A percentile compares a stretch with the other conserved stretches of the same genome.
These are phyloP conservation scores for Leucocoprinus birnbaumii DNA, from an alignment of 768 basidiomycete species.

Conservation along the genomic window DNA sequence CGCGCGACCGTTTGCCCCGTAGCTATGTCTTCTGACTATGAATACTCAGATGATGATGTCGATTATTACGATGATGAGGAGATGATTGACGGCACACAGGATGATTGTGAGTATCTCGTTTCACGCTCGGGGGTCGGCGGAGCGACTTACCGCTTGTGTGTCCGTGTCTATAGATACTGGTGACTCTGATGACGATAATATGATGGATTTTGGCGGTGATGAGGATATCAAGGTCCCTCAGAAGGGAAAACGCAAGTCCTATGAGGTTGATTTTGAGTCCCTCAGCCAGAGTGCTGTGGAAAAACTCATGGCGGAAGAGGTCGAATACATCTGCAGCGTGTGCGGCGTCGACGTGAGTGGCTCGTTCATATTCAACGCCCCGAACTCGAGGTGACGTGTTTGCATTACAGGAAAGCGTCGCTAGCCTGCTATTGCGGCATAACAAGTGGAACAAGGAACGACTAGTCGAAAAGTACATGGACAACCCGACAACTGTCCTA, in stretches of 20 bases:
- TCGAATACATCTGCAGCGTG: constrained; percentile 85
- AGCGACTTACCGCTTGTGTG: constrained; percentile 11
- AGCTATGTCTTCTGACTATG: constrained; percentile 61
- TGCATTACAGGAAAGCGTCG: constrained; percentile 58
- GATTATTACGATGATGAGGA: constrained; percentile 73
- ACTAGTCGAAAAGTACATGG: constrained; percentile 96
- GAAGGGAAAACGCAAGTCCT: constrained; percentile 63
- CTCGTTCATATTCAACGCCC: constrained; percentile 3
- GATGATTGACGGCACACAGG: constrained; percentile 64
- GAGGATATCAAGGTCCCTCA: constrained; percentile 53
- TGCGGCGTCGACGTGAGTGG: constrained; percentile 86
- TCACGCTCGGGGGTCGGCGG: background rate
- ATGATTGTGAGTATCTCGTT: constrained; percentile 38
- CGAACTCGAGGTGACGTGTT: background rate
- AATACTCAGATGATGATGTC: constrained; percentile 65
- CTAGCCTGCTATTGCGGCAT: constrained; percentile 76
- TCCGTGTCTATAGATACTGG: background rate
- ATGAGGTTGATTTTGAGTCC: constrained; percentile 83
- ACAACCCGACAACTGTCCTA: constrained; percentile 71
- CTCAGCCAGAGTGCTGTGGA: constrained; percentile 73
- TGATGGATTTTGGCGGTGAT: constrained; percentile 59
- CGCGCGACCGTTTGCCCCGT: constrained; percentile 12
- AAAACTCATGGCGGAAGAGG: constrained; percentile 71
- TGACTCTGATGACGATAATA: constrained; percentile 58
- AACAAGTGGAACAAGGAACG: constrained; percentile 96